Conservation (phyloP, 106 monocot species). For the Allium fistulosum region DNA sequence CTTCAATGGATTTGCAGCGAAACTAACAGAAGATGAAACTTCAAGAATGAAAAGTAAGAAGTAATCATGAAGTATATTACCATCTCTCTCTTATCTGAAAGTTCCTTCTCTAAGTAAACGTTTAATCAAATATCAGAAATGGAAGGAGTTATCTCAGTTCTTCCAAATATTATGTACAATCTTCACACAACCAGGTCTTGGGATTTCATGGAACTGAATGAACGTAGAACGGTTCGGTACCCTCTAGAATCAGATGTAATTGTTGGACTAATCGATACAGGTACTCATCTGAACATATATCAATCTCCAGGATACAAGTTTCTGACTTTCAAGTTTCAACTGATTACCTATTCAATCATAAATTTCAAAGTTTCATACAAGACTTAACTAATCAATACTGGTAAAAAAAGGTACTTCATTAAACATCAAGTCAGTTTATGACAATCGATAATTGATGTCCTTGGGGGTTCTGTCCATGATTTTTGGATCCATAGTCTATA, state of each 20-base stretch:
- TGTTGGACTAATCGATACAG: constrained; percentile 12
- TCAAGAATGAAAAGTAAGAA: constrained; percentile 3
- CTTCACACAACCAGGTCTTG: constrained; percentile 22
- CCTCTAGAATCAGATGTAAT: constrained; percentile 6
- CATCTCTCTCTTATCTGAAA: not conserved
- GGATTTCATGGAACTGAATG: constrained; percentile 13
- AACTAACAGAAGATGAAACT: constrained; percentile 7
- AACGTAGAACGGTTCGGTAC: not conserved
- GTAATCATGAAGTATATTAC: not conserved
- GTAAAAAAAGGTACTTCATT: too few species aligned
- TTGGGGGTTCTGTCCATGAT: too few species aligned
- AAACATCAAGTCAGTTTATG: too few species aligned
- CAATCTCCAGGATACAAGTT: too few species aligned
- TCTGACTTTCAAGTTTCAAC: not conserved
- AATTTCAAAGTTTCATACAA: too few species aligned
- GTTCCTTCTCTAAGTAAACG: not conserved
- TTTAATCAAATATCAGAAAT: not conserved
- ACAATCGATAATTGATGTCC: too few species aligned
- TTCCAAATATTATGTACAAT: constrained; percentile 9
- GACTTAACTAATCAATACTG: too few species aligned
- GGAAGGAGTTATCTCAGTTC: constrained; percentile 13
- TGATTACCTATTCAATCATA: not conserved
- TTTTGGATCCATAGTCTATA: too few species aligned
- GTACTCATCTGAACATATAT: not conserved
- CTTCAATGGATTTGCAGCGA: constrained; percentile 18